Conservation (phyloP, 2,329 filamentous ascomycete genomes). For the Colletotrichum liaoningense region DNA sequence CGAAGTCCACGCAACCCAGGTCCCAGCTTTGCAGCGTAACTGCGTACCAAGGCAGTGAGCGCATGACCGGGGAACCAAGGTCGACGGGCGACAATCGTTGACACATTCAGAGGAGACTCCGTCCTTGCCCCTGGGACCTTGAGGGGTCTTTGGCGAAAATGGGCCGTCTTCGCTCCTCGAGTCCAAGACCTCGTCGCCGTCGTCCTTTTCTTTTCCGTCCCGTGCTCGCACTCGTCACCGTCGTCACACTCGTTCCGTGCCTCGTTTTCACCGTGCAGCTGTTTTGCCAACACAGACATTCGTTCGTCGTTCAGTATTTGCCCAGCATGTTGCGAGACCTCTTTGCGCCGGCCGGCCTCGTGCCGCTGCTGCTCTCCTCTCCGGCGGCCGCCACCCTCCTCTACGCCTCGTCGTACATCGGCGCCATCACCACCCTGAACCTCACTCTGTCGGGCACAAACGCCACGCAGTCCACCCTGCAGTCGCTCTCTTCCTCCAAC, state of each 20-base stretch:
- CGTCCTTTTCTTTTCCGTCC: neutral
- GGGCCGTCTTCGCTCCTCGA: slow-evolving; percentile 25
- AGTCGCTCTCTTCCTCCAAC: slow-evolving; percentile 53
- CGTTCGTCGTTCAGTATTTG: slow-evolving; percentile 8
- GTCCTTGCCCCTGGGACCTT: slow-evolving; percentile 6
- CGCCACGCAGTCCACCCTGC: slow-evolving; percentile 47
- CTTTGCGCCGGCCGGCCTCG: slow-evolving; percentile 25
- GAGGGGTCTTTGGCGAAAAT: slow-evolving; percentile 9
- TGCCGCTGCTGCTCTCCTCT: slow-evolving; percentile 35
- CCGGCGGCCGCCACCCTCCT: slow-evolving; percentile 53
- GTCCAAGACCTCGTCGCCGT: neutral
- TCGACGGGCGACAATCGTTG: slow-evolving; percentile 4
- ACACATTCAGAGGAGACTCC: slow-evolving; percentile 9
- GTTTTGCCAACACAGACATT: neutral
- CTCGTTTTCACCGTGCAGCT: neutral
- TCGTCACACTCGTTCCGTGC: slow-evolving; percentile 6
- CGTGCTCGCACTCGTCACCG: neutral
- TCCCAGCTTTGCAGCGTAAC: neutral
- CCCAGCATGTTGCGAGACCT: slow-evolving; percentile 36
- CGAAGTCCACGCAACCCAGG: slow-evolving; percentile 4
- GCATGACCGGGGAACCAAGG: slow-evolving; percentile 10
- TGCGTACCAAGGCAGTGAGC: neutral
- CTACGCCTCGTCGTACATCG: slow-evolving; percentile 61
- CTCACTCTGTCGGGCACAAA: slow-evolving; percentile 46
- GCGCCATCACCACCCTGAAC: slow-evolving; percentile 60